Evolutionary conservation across 495 filamentous ascomycete species (phyloP), one percentile per base, ranked within the genome.

Genomic region (Penicillium angulare): DNA sequence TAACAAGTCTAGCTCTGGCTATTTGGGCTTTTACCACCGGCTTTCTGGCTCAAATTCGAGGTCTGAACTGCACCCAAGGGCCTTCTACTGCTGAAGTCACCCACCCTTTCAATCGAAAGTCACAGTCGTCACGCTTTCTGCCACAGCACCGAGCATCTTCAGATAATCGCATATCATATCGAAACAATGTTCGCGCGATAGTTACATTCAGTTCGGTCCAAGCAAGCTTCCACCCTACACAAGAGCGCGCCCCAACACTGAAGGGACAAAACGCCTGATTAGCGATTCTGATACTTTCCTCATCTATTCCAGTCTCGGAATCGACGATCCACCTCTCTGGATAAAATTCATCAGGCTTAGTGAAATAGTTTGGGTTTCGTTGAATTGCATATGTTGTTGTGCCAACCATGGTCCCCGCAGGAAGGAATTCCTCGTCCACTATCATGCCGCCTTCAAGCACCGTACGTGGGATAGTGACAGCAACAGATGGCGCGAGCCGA

Each of bases 401-500:
- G 32, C 80, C 81, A 24, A 86, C 71, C 22, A 79, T 72, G 0
- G 67, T 74, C 17, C 81, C 82, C 0, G 59, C 71, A 4, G 84
- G 82, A 17, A 87, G 62, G 50, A 57, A 65, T 31, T 81, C 65
- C 33, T 77, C 78, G 55, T 81, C 79, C 46, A 89, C 73, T 13
- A 66, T 72, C 4, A 78, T 67, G 12, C 86, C 86, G 34, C 85
- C 86, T 1, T 71, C 43, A 2, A 84, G 72, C 4, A 90, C 85
- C 53, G 80, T 73, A 31, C 86, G 81, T 1, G 83, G 82, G 0
- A 88, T 63, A 2, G 79, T 66, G 10, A 78, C 80, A 20, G 75
- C 69, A 6, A 88, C 85, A 0, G 86, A 76, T 7, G 87, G 87
- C 0, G 79, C 80, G 47, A 91, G 67, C 31, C 88, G 83, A 74